phyloP scores from a whole-genome alignment of 345 rosid species.

The Eutrema yunnanense region DNA sequence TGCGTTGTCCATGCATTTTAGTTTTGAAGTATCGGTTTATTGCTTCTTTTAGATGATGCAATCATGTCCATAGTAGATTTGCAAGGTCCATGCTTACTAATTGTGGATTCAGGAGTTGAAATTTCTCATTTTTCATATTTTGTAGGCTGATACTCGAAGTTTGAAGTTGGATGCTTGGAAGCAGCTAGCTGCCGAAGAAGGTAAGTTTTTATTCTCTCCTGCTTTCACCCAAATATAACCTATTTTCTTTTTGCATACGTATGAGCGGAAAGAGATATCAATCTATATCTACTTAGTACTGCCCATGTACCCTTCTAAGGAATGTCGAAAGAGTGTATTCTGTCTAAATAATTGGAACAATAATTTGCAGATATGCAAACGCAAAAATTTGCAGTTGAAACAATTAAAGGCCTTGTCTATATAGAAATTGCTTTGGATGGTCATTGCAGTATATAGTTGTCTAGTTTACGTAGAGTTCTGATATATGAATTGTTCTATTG shows the following conservation, averaged over 20 bases:
- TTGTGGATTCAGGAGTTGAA: neutral
- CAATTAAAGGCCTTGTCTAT: neutral
- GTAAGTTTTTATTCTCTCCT: constrained; percentile 31
- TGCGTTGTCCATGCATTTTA: neutral
- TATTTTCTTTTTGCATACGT: neutral
- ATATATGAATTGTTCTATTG: neutral
- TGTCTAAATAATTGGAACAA: neutral
- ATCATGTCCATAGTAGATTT: neutral
- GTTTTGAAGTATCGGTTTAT: neutral
- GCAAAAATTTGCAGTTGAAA: neutral
- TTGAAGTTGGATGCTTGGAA: constrained; percentile 87
- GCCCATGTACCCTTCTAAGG: neutral
- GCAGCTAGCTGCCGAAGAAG: constrained; percentile 90
- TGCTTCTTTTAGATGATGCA: neutral
- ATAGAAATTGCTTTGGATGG: neutral
- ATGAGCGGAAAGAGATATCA: neutral
- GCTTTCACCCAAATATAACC: neutral
- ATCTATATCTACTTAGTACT: neutral
- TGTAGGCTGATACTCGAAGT: constrained; percentile 73
- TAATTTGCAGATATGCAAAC: neutral
- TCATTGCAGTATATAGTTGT: neutral
- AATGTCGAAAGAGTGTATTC: neutral
- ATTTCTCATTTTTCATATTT: neutral
- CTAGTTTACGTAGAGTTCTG: neutral
- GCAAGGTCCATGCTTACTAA: constrained; percentile 3